phyloP scores from a whole-genome alignment of 495 filamentous ascomycete genomes.

The Aspergillus baeticus region DNA sequence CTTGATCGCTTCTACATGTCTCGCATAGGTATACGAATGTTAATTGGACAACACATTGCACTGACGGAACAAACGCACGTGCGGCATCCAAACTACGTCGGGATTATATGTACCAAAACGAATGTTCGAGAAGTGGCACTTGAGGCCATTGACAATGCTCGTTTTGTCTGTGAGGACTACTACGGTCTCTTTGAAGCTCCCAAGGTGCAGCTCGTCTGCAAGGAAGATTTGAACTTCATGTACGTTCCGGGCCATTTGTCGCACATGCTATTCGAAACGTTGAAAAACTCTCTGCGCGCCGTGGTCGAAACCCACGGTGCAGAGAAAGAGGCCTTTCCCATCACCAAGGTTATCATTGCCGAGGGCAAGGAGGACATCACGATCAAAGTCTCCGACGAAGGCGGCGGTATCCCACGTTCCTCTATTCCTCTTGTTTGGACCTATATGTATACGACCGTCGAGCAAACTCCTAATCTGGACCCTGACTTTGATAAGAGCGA shows the following conservation, averaged over 20 bases:
- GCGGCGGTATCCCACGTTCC: slow-evolving; percentile 88
- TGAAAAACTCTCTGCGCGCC: slow-evolving; percentile 96
- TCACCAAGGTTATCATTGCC: slow-evolving; percentile 95
- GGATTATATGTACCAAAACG: slow-evolving; percentile 98
- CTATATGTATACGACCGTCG: slow-evolving; percentile 99
- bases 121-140: slow-evolving; percentile 94
- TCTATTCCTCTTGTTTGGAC: slow-evolving; percentile 97
- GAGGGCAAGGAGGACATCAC: slow-evolving; percentile 98
- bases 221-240: slow-evolving; percentile 93
- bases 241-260: slow-evolving; percentile 97
- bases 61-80: slow-evolving; percentile 87
- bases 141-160: slow-evolving; percentile 96
- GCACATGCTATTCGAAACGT: slow-evolving; percentile 98
- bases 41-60: slow-evolving; percentile 97
- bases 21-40: slow-evolving; percentile 98
- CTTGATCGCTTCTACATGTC: slow-evolving; percentile 99
- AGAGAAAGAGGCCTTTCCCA: slow-evolving; percentile 92
- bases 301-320: slow-evolving; percentile 95
- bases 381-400: slow-evolving; percentile 95
- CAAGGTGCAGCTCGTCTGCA: slow-evolving; percentile 94
- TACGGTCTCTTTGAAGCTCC: slow-evolving; percentile 97
- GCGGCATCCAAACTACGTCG: slow-evolving; percentile 88
- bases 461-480: slow-evolving; percentile 89
- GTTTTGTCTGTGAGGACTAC: slow-evolving; percentile 98
- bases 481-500: slow-evolving; percentile 99